Base-by-base conservation (phyloP, 345 rosid genomes). In the Rhizophora apiculata region DNA sequence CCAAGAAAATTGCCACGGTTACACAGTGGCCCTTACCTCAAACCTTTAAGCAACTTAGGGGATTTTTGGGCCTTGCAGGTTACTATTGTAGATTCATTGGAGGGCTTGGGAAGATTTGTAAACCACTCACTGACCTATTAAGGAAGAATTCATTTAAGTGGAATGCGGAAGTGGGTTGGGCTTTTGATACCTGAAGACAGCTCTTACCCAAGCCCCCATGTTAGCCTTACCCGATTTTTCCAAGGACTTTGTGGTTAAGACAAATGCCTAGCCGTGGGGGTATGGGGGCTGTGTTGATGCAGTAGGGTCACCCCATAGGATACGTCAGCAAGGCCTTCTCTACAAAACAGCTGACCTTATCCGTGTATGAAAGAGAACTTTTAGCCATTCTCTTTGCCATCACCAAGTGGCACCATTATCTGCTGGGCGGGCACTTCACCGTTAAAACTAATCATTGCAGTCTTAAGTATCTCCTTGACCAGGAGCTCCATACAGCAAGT, bases 191-290 rank as follows among this genome's bases (percentile, higher is more conserved):
- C 31, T 29, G 4, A 29, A 29, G 4, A 29, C 3, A 29, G 31
- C 4, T 29, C 4, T 29, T 29, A 29, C 2, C 4, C 31, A 29
- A 29, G 31, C 31, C 31, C 31, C 4, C 1, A 29, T 29, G 3
- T 29, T 2, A 29, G 4, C 3, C 31, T 3, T 29, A 2, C 31
- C 31, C 4, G 31, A 29, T 29, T 29, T 29, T 29, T 29, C 4
- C 31, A 2, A 29, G 4, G 31, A 29, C 3, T 29, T 29, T 29
- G 63, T 89, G 24, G 24, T 24, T 24, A 24, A 24, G 24, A 24
- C 24, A 24, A 24, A 24, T 24, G 24, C 24, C 24, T 24, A 24
- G n/a, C n/a, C n/a, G n/a, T n/a, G n/a, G n/a, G 24, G 24, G 5
- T 3, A 52, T 52, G 1, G 2, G 2, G 18, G 22, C 16, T 4